Evolutionary conservation across 345 rosid species (phyloP).

Genomic region (Populus simonii): DNA sequence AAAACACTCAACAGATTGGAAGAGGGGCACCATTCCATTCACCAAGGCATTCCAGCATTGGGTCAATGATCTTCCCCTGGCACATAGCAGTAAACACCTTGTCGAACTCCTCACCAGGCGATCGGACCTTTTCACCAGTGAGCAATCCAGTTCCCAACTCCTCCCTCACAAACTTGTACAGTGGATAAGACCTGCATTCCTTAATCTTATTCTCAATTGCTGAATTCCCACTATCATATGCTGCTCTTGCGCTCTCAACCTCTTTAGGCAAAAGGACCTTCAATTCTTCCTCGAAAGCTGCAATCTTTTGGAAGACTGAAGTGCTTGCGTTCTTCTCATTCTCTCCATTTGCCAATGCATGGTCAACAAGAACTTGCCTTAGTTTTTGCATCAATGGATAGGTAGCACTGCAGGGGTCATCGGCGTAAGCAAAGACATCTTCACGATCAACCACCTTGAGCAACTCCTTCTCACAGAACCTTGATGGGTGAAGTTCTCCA

Average conservation of each 20-base stretch:
- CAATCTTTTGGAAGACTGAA: constrained; percentile 68
- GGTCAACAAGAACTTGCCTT: constrained; percentile 67
- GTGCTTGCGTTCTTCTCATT: constrained; percentile 41
- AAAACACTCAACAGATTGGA: constrained; percentile 14
- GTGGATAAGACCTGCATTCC: constrained; percentile 70
- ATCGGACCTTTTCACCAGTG: constrained; percentile 54
- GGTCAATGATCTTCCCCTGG: constrained; percentile 70
- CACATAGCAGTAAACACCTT: constrained; percentile 63
- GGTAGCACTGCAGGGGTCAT: constrained; percentile 68
- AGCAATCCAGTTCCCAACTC: constrained; percentile 51
- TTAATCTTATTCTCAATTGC: constrained; percentile 53
- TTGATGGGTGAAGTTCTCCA: constrained; percentile 72
- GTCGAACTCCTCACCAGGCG: constrained; percentile 77
- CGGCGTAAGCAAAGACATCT: constrained; percentile 54
- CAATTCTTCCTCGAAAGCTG: constrained; percentile 58
- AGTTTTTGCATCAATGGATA: constrained; percentile 79
- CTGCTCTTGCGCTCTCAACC: constrained; percentile 49
- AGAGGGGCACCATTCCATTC: constrained; percentile 70
- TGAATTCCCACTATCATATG: constrained; percentile 46
- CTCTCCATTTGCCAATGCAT: constrained; percentile 58
- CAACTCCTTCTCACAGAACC: constrained; percentile 66
- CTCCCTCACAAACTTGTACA: constrained; percentile 63
- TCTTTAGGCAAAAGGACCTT: constrained; percentile 53
- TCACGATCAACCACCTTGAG: constrained; percentile 66
- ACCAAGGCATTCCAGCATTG: constrained; percentile 60